Conservation (phyloP, 805 yeast genomes). For the Ogataea pignaliae region DNA sequence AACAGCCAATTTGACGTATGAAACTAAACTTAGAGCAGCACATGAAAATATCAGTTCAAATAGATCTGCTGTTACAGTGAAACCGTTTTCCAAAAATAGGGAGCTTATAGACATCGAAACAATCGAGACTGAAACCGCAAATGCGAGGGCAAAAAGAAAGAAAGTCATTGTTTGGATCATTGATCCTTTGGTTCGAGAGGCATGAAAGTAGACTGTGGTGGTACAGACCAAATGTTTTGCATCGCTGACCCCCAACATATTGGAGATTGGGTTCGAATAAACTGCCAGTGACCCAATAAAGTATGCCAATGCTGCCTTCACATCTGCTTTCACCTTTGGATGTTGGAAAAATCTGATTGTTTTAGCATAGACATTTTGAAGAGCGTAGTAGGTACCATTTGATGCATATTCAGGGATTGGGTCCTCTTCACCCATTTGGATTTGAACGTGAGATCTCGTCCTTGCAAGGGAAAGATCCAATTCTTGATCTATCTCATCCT, state of each 20-base stretch:
- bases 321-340: constrained; percentile 26
- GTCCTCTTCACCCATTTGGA: too few species aligned
- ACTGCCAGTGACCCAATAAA: constrained; percentile 70
- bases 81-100: constrained; percentile 32
- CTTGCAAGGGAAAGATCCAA: too few species aligned
- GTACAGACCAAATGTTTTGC: constrained; percentile 81
- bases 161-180: constrained; percentile 72
- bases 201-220: constrained; percentile 80
- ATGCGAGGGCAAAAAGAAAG: constrained; percentile 51
- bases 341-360: not conserved
- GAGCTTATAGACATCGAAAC: constrained; percentile 43
- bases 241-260: constrained; percentile 58
- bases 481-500: constrained; percentile 17
- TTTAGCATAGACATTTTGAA: not conserved
- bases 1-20: constrained; percentile 65
- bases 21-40: constrained; percentile 57
- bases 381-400: not conserved
- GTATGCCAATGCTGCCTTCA: constrained; percentile 74
- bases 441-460: too few species aligned
- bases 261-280: constrained; percentile 47
- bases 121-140: constrained; percentile 55
- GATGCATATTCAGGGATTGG: too few species aligned
- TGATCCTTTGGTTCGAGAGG: constrained; percentile 72
- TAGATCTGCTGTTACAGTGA: constrained; percentile 43
- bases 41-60: constrained; percentile 53